phyloP scores from a whole-genome alignment of 805 yeast genomes.

The Saccharomyces paradoxus region DNA sequence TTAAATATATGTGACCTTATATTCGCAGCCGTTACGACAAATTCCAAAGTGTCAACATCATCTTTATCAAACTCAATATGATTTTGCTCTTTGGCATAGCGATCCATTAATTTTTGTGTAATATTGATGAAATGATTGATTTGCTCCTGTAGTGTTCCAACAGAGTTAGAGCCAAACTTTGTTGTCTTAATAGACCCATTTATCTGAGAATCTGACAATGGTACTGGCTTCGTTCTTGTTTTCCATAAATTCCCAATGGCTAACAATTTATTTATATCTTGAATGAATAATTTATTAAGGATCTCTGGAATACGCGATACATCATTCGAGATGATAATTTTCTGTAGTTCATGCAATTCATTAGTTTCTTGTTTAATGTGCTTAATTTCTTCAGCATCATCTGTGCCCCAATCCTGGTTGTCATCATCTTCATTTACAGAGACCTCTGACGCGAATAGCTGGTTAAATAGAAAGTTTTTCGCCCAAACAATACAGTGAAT shows the following conservation, averaged over 20 bases:
- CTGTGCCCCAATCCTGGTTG: constrained; percentile 45
- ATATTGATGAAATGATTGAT: constrained; percentile 49
- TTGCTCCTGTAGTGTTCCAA: constrained; percentile 60
- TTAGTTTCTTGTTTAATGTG: constrained; percentile 59
- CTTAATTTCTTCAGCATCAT: constrained; percentile 55
- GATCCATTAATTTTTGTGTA: constrained; percentile 40
- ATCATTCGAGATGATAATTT: constrained; percentile 29
- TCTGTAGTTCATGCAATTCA: constrained; percentile 47
- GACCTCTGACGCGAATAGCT: constrained; percentile 55
- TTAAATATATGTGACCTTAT: constrained; percentile 62
- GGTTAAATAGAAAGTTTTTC: constrained; percentile 77
- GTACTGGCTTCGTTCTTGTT: constrained; percentile 57
- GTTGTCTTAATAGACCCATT: constrained; percentile 12
- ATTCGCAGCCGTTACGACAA: constrained; percentile 81
- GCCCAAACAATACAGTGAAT: constrained; percentile 98
- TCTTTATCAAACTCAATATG: constrained; percentile 79
- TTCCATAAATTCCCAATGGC: constrained; percentile 73
- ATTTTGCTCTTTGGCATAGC: constrained; percentile 35
- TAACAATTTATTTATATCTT: constrained; percentile 72
- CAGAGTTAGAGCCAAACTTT: constrained; percentile 28
- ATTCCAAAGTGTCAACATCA: constrained; percentile 82
- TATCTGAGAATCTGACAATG: constrained; percentile 36
- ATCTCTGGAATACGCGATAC: constrained; percentile 35
- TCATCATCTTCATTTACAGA: constrained; percentile 30
- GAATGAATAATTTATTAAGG: constrained; percentile 51